phyloP scores from a whole-genome alignment of 352 stramenopile genomes.

The Aphanomyces cochlioides region DNA sequence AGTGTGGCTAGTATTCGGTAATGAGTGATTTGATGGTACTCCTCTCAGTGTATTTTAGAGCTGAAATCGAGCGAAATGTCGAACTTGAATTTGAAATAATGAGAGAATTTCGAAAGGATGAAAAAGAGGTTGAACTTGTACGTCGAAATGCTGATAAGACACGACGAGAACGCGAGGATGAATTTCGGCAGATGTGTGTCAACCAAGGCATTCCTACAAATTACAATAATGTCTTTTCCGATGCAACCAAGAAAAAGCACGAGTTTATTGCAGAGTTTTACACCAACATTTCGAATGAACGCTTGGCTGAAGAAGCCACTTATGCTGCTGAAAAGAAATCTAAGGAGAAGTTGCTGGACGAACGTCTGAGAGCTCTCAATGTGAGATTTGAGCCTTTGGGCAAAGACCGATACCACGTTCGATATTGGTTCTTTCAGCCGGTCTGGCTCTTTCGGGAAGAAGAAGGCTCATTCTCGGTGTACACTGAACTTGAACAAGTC shows the following conservation, averaged over 20 bases:
- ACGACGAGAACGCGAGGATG: conserved; percentile 53
- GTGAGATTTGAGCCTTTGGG: conserved; percentile 67
- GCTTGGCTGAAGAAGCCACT: conserved; percentile 46
- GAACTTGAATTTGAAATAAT: conserved; percentile 57
- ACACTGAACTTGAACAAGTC: conserved; percentile 44
- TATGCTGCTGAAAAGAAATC: conserved; percentile 51
- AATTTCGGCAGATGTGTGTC: conserved; percentile 56
- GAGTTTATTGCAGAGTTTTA: conserved; percentile 66
- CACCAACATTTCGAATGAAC: conserved; percentile 51
- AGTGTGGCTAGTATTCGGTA: conserved; percentile 52
- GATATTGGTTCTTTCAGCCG: conserved; percentile 68
- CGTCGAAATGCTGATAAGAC: conserved; percentile 50
- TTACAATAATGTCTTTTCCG: conserved; percentile 59
- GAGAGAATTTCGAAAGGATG: conserved; percentile 48
- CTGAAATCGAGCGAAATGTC: conserved; percentile 52
- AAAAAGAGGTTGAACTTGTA: conserved; percentile 50
- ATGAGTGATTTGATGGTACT: neutral
- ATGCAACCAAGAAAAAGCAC: conserved; percentile 56
- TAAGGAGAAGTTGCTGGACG: conserved; percentile 42
- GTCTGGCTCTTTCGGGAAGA: conserved; percentile 69
- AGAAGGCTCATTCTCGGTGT: conserved; percentile 56
- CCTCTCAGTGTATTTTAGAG: conserved; percentile 31
- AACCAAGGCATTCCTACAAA: conserved; percentile 62
- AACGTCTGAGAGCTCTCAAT: conserved; percentile 47
- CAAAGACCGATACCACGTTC: conserved; percentile 70